These are phyloP conservation scores for Leccinum subgranulosum DNA, from an alignment of 768 basidiomycete genomes.

Conservation along the genomic window DNA sequence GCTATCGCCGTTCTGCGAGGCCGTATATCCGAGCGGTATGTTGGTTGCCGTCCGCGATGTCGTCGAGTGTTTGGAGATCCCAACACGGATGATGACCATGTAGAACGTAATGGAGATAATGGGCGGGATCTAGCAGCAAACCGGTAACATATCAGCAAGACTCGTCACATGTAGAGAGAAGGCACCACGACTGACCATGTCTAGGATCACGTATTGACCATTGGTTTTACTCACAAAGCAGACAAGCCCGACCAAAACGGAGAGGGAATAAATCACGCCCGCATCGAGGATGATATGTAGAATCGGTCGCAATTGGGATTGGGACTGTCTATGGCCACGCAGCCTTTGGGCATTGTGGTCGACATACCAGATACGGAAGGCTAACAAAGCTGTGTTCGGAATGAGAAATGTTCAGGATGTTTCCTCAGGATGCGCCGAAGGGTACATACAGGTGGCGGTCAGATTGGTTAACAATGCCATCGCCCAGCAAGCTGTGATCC, in stretches of 20 bases:
- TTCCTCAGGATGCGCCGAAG: not conserved
- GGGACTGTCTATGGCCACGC: not conserved
- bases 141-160: not conserved
- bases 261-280: conserved; percentile 2
- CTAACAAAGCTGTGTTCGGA: not conserved
- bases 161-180: no score
- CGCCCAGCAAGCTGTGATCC: not conserved
- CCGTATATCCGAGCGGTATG: not conserved
- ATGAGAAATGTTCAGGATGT: not conserved
- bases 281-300: conserved; percentile 2
- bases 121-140: conserved; percentile 5
- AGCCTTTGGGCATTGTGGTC: not conserved
- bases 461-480: not conserved
- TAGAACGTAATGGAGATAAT: conserved; percentile 17
- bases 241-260: not conserved
- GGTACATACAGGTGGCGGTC: not conserved
- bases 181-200: not conserved
- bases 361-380: not conserved
- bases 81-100: conserved; percentile 15
- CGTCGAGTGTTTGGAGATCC: not conserved
- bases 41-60: not conserved
- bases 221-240: not conserved
- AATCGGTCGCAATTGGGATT: not conserved
- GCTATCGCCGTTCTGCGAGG: no score
- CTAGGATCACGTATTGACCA: conserved; percentile 4